Evolutionary conservation across 352 stramenopile genomes (phyloP).

Genomic region (Phytophthora podocarpi): DNA sequence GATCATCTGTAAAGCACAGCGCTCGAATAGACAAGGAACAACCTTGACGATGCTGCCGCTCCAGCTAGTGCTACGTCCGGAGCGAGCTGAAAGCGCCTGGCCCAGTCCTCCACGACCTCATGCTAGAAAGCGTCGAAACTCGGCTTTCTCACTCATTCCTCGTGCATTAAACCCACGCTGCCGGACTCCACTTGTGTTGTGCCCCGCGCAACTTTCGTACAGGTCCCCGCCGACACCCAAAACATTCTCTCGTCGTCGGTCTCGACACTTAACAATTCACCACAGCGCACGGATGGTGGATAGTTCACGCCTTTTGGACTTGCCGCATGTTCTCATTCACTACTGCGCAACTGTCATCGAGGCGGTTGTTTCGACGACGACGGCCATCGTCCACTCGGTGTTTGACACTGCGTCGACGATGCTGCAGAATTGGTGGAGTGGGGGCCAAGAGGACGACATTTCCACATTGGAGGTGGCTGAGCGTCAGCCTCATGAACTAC

Average conservation of each 20-base stretch:
- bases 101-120: slow-evolving; percentile 22
- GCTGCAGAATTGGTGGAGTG: slow-evolving; percentile 25
- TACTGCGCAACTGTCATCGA: slow-evolving; percentile 23
- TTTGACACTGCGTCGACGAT: slow-evolving; percentile 16
- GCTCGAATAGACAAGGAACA: background rate
- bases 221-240: slow-evolving; percentile 22
- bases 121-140: slow-evolving; percentile 25
- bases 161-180: slow-evolving; percentile 6
- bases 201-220: slow-evolving; percentile 9
- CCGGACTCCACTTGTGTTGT: slow-evolving; percentile 9
- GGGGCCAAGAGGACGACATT: slow-evolving; percentile 3
- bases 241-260: slow-evolving; percentile 20
- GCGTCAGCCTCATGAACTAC: background rate
- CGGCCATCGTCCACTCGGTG: slow-evolving; percentile 3
- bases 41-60: slow-evolving; percentile 27
- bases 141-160: slow-evolving; percentile 8
- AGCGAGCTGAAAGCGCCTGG: slow-evolving; percentile 23
- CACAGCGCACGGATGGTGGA: slow-evolving; percentile 15
- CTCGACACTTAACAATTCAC: slow-evolving; percentile 5
- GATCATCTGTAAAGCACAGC: background rate
- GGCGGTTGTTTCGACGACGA: slow-evolving; percentile 17
- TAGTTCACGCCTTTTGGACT: background rate
- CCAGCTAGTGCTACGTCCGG: slow-evolving; percentile 20
- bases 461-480: slow-evolving; percentile 23
- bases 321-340: slow-evolving; percentile 16